phyloP scores from a whole-genome alignment of 495 filamentous ascomycete species.

The Penicilliopsis zonata region DNA sequence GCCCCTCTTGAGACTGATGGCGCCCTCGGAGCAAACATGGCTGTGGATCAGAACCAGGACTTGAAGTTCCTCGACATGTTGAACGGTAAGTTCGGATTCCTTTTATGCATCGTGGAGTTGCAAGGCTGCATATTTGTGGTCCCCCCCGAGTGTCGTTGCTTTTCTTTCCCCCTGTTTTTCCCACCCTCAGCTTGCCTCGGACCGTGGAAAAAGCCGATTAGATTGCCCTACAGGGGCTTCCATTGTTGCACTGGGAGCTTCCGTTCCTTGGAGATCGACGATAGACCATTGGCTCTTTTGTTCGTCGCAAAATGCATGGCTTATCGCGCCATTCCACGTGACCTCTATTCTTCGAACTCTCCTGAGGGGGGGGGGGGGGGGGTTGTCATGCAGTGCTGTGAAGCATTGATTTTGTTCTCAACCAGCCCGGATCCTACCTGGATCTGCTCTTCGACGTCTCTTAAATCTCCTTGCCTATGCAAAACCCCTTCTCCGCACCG shows the following conservation, averaged over 20 bases:
- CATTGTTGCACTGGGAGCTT: conserved; percentile 6
- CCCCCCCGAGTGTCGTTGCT: too few relatives aligned
- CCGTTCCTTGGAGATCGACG: conserved; percentile 1
- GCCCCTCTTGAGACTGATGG: conserved; percentile 20
- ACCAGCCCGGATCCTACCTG: too few relatives aligned
- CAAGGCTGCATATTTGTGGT: too few relatives aligned
- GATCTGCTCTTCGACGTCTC: too few relatives aligned
- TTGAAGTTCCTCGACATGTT: conserved; percentile 35
- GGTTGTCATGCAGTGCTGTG: too few relatives aligned
- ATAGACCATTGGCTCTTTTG: conserved; percentile 6
- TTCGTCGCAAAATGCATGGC: conserved; percentile 13
- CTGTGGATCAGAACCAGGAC: conserved; percentile 14
- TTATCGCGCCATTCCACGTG: conserved; percentile 35
- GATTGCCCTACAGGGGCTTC: conserved; percentile 2
- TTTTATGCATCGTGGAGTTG: too few relatives aligned
- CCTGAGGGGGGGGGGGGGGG: conserved; percentile 4
- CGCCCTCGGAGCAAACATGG: conserved; percentile 11
- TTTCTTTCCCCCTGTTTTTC: too few relatives aligned
- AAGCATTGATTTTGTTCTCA: too few relatives aligned
- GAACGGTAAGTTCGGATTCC: conserved; percentile 22
- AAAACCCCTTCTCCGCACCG: too few relatives aligned
- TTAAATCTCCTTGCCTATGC: too few relatives aligned
- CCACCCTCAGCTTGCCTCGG: too few relatives aligned
- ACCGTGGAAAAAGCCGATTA: too few relatives aligned
- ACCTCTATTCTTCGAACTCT: conserved; percentile 6